Base-by-base conservation (phyloP, 371 early-diverging fungal species). In the Basidiobolus meristosporus region DNA sequence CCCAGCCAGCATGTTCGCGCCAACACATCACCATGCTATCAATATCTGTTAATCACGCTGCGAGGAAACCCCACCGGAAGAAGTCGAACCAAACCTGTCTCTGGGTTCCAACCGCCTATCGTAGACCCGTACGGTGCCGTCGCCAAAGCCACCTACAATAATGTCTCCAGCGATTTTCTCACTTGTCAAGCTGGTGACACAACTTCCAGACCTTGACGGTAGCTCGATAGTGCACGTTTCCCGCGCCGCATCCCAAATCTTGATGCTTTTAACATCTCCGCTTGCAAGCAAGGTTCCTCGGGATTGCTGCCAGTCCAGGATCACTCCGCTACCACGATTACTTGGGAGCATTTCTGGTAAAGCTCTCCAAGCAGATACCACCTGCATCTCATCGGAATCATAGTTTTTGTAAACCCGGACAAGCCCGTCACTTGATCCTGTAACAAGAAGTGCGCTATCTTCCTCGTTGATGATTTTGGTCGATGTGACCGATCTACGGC, bases 391-490 rank as follows among this genome's bases (percentile, higher is more conserved):
- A 14, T 60, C 54, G 15, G 65, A 61, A 14, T 73, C 70, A 46
- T 80, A 78, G 43, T 80, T 70, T 40, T 73, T 68, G 47, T 76
- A 87, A 22, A 90, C 38, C 21, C 83, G 60, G 11, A 90, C 60
- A 21, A 71, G 67, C 29, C 88, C 88, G 50, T 87, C 87, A 56
- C n/a, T n/a, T n/a, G 83, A 76, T 10, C 75, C 92, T 5, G 75
- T 77, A 35, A 85, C 48, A 38, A 93, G 59, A 53, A 89, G 52
- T 9, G 83, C 74, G 20, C 73, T 63, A 46, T 88, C 88, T 31
- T 86, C 80, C 52, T 92, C 90, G 52, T 96, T 93, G 16, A 93
- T 70, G 43, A 90, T 73, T 36, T 80, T 73, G 51, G 91, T 44
- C 39, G 72, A 71, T 0, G 85, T 71, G 32, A 90, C 73, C 47